Evolutionary conservation across 768 basidiomycete genomes (phyloP).

Genomic region (Lentinus tigrinus): DNA sequence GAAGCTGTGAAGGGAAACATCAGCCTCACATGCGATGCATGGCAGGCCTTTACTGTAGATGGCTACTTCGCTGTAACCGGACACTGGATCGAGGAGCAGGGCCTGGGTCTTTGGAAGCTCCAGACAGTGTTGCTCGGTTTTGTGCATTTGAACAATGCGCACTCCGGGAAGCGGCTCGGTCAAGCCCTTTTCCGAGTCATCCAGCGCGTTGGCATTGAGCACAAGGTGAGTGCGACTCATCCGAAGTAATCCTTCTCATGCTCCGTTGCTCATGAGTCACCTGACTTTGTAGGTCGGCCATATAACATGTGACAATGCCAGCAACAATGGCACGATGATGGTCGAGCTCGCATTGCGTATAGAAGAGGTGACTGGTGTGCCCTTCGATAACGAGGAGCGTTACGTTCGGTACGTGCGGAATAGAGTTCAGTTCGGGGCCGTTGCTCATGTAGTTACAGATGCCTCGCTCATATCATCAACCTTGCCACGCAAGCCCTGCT

Average conservation of each 20-base stretch:
- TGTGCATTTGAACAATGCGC: conserved; percentile 33
- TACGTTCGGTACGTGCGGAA: conserved; percentile 13
- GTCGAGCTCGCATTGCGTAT: conserved; percentile 21
- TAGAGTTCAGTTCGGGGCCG: too few species aligned
- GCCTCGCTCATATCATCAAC: conserved; percentile 36
- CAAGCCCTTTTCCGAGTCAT: conserved; percentile 39
- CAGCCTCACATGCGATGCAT: conserved; percentile 38
- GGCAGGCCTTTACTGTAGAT: conserved; percentile 39
- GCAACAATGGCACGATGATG: conserved; percentile 38
- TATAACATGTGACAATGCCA: conserved; percentile 39
- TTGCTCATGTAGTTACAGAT: conserved; percentile 15
- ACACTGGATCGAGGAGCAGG: conserved; percentile 38
- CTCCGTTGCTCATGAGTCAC: neutral
- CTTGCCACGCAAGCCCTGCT: conserved; percentile 33
- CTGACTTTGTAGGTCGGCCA: conserved; percentile 29
- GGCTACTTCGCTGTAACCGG: conserved; percentile 40
- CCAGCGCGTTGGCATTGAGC: conserved; percentile 25
- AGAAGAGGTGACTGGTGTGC: neutral
- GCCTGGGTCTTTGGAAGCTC: conserved; percentile 26
- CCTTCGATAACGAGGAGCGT: conserved; percentile 6
- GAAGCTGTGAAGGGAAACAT: conserved; percentile 21
- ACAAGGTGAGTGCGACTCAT: conserved; percentile 35
- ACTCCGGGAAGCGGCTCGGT: conserved; percentile 35
- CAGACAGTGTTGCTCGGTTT: conserved; percentile 36
- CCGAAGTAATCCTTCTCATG: too few species aligned